Conservation (phyloP, 1,284 basidiomycete genomes). For the Trametes versicolor region DNA sequence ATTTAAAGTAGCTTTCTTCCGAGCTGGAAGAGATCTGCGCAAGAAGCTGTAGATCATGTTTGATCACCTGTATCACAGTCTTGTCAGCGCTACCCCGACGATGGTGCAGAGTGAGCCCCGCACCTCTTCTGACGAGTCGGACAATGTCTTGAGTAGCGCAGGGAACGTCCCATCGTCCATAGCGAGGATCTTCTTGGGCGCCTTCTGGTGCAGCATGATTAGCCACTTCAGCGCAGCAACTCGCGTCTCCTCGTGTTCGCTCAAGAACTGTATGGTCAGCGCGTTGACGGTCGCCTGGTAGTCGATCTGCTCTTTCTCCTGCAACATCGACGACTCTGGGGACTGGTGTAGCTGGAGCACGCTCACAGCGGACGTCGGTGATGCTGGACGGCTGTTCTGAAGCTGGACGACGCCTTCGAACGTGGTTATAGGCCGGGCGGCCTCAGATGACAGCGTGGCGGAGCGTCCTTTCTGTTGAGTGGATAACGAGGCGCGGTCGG, state of each 20-base stretch:
- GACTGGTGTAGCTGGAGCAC: slow-evolving; percentile 47
- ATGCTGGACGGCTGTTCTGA: slow-evolving; percentile 46
- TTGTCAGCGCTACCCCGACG: not conserved
- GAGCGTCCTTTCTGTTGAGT: slow-evolving; percentile 40
- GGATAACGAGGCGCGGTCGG: slow-evolving; percentile 32
- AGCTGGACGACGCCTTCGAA: slow-evolving; percentile 24
- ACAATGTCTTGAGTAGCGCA: slow-evolving; percentile 93
- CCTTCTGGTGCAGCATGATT: slow-evolving; percentile 98
- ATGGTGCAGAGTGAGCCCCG: not conserved
- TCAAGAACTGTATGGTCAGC: slow-evolving; percentile 93
- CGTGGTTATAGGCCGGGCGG: slow-evolving; percentile 25
- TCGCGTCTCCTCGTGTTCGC: slow-evolving; percentile 96
- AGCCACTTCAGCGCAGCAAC: slow-evolving; percentile 98
- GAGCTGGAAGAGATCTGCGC: slow-evolving; percentile 96
- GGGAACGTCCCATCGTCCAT: slow-evolving; percentile 98
- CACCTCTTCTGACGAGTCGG: slow-evolving; percentile 96
- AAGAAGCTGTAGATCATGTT: slow-evolving; percentile 93
- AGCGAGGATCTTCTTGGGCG: slow-evolving; percentile 95
- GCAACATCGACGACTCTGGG: slow-evolving; percentile 44
- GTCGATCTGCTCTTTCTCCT: slow-evolving; percentile 82
- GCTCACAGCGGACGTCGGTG: slow-evolving; percentile 47
- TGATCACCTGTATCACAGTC: slow-evolving; percentile 76
- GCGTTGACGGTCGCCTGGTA: slow-evolving; percentile 94
- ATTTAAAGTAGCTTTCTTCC: slow-evolving; percentile 95
- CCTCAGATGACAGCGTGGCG: slow-evolving; percentile 35